Evolutionary conservation across 106 monocot genomes (phyloP).

Genomic region (Dendrobium officinale): DNA sequence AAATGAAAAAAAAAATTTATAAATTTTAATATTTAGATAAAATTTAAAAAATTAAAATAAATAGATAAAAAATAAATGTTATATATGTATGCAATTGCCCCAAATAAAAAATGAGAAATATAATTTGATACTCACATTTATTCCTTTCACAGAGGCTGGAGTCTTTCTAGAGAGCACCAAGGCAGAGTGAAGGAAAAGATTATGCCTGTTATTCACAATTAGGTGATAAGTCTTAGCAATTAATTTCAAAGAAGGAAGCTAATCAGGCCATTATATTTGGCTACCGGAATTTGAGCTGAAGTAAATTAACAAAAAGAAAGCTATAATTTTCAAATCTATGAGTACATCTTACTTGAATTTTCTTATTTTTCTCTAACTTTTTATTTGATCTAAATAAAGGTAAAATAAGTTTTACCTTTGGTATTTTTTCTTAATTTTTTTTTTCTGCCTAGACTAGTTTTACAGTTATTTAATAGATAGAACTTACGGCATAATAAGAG

Average conservation of each 20-base stretch:
- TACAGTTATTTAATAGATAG: neutral
- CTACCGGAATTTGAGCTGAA: too few relatives aligned
- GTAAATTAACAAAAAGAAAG: too few relatives aligned
- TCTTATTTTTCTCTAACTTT: too few relatives aligned
- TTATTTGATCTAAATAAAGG: too few relatives aligned
- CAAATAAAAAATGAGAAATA: neutral
- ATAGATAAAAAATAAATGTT: too few relatives aligned
- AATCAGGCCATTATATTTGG: too few relatives aligned
- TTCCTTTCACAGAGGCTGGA: slow-evolving; percentile 24
- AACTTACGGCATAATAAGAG: slow-evolving; percentile 55
- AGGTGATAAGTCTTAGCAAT: neutral
- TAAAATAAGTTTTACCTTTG: neutral
- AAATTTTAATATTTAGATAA: too few relatives aligned
- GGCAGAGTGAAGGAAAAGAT: slow-evolving; percentile 55
- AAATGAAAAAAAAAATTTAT: too few relatives aligned
- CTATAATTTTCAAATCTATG: neutral
- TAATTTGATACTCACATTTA: slow-evolving; percentile 24
- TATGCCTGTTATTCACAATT: slow-evolving; percentile 29
- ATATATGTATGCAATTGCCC: too few relatives aligned
- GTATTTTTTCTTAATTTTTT: neutral
- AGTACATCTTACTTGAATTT: too few relatives aligned
- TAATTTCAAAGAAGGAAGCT: neutral
- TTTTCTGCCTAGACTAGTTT: neutral
- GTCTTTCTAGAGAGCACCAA: slow-evolving; percentile 52
- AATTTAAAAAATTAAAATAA: too few relatives aligned